Conservation (phyloP, 1,284 basidiomycete genomes). For the Cryptococcus sp. region DNA sequence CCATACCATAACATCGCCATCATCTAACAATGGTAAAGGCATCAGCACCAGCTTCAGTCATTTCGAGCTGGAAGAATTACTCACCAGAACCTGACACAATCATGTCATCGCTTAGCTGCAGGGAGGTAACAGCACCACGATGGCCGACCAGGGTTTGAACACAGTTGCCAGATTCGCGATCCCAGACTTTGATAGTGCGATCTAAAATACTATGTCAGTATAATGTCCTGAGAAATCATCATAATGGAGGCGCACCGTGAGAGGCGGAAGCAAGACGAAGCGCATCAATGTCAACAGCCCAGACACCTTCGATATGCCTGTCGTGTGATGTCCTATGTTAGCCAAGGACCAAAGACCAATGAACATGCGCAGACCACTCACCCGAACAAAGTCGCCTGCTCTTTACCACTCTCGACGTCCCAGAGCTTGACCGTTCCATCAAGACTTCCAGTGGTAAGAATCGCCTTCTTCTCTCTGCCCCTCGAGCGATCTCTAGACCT, state of each 20-base stretch:
- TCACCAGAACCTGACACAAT: conserved; percentile 94
- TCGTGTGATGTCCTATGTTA: neutral
- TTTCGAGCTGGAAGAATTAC: conserved; percentile 3
- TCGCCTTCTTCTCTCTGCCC: conserved; percentile 56
- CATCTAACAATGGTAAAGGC: conserved; percentile 24
- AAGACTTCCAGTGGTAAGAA: conserved; percentile 85
- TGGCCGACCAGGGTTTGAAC: conserved; percentile 91
- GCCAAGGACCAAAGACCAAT: neutral
- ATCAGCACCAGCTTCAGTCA: conserved; percentile 60
- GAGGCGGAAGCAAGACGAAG: conserved; percentile 87
- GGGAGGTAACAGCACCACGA: conserved; percentile 86
- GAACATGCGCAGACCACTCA: conserved; percentile 10
- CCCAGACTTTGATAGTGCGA: conserved; percentile 70
- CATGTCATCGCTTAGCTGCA: conserved; percentile 90
- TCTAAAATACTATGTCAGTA: conserved; percentile 21
- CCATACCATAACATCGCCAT: conserved; percentile 62
- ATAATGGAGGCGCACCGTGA: conserved; percentile 61
- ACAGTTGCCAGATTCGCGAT: conserved; percentile 82
- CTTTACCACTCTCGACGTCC: conserved; percentile 86
- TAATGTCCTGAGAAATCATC: conserved; percentile 11
- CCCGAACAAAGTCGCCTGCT: conserved; percentile 85
- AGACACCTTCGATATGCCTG: conserved; percentile 82
- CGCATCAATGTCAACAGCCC: conserved; percentile 91
- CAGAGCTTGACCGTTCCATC: conserved; percentile 97
- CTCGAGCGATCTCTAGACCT: conserved; percentile 17